Evolutionary conservation across 2,329 filamentous ascomycete species (phyloP).

Genomic region (Fusarium humuli): DNA sequence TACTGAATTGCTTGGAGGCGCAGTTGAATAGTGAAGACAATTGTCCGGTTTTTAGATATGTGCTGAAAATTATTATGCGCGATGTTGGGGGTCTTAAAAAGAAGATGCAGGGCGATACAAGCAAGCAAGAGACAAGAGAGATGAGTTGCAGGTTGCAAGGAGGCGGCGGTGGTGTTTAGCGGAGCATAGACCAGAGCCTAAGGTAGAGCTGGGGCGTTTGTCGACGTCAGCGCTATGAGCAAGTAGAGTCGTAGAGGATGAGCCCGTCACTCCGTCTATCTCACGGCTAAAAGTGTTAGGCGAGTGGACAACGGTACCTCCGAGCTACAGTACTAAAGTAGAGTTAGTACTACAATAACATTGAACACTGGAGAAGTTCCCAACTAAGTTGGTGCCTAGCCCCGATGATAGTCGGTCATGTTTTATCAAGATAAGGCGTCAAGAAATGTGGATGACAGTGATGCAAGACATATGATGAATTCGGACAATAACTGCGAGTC

Average conservation of each 20-base stretch:
- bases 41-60: conserved; percentile 23
- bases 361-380: conserved; percentile 9
- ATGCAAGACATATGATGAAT: conserved; percentile 17
- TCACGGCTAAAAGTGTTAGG: conserved; percentile 38
- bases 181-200: conserved; percentile 46
- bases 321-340: conserved; percentile 2
- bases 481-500: conserved; percentile 11
- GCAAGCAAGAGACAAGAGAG: conserved; percentile 33
- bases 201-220: conserved; percentile 49
- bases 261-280: conserved; percentile 42
- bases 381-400: conserved; percentile 28
- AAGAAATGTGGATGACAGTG: background rate
- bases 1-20: conserved; percentile 22
- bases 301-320: conserved; percentile 21
- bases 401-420: conserved; percentile 34
- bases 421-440: conserved; percentile 9
- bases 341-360: background rate
- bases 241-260: background rate
- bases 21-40: conserved; percentile 41
- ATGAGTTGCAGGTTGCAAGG: conserved; percentile 42
- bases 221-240: conserved; percentile 61
- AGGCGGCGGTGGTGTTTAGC: conserved; percentile 50
- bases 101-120: conserved; percentile 34
- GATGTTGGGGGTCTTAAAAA: conserved; percentile 20
- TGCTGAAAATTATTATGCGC: conserved; percentile 21